A percentile compares a stretch with the other conserved stretches of the same genome.
Conservation (phyloP, 2,329 filamentous ascomycete genomes). For the Alternaria ventricosa region DNA sequence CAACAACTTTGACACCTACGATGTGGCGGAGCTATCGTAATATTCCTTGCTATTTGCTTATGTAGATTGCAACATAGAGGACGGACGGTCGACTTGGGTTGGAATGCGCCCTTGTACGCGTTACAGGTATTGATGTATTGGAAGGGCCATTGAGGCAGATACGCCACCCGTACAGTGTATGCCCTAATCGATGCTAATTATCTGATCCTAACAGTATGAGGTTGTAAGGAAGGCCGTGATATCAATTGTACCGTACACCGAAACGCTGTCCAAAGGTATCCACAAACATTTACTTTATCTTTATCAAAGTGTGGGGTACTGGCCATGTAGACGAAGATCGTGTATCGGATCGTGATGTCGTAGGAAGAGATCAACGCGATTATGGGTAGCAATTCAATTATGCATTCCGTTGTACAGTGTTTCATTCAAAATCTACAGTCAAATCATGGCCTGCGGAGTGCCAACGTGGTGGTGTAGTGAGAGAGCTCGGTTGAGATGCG, state of each 20-base stretch:
- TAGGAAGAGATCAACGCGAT: neutral
- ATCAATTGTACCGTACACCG: neutral
- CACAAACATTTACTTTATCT: neutral
- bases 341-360: neutral
- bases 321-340: neutral
- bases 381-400: neutral
- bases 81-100: too few relatives aligned
- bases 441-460: neutral
- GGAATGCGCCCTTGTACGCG: too few relatives aligned
- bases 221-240: neutral
- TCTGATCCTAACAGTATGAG: neutral
- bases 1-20: too few relatives aligned
- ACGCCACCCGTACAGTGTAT: neutral
- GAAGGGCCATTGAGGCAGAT: neutral
- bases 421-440: neutral
- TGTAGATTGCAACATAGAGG: too few relatives aligned
- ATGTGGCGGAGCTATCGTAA: too few relatives aligned
- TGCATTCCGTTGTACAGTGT: accelerated
- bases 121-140: neutral
- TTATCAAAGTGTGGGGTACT: conserved; percentile 3
- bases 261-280: neutral
- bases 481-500: conserved; percentile 15
- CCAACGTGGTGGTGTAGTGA: neutral
- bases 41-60: too few relatives aligned
- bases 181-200: neutral